Evolutionary conservation across 352 stramenopile genomes (phyloP).

Genomic region (Phytophthora palmivora): DNA sequence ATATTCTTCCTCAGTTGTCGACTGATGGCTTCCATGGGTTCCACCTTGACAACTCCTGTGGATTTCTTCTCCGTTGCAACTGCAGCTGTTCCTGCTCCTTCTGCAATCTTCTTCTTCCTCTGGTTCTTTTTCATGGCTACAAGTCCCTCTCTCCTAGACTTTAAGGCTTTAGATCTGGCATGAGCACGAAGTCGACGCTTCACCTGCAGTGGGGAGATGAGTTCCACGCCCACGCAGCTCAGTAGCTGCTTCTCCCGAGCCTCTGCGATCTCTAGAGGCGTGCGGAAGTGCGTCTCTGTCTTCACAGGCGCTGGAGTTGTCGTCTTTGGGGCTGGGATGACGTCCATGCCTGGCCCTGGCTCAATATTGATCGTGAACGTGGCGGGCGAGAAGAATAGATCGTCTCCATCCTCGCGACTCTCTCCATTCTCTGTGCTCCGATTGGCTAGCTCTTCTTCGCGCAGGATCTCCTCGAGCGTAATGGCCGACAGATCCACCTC

Average conservation of each 20-base stretch:
- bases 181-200: constrained; percentile 78
- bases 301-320: constrained; percentile 16
- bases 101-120: constrained; percentile 62
- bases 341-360: constrained; percentile 76
- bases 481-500: constrained; percentile 72
- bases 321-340: constrained; percentile 30
- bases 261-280: constrained; percentile 79
- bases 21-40: constrained; percentile 91
- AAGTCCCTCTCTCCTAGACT: constrained; percentile 42
- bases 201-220: constrained; percentile 84
- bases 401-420: constrained; percentile 42
- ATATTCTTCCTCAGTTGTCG: constrained; percentile 92
- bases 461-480: constrained; percentile 77
- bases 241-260: constrained; percentile 82
- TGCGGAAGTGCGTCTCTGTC: constrained; percentile 51
- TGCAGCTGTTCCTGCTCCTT: constrained; percentile 26
- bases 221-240: constrained; percentile 82
- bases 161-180: constrained; percentile 62
- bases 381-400: constrained; percentile 78
- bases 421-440: constrained; percentile 34
- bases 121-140: constrained; percentile 47
- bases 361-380: constrained; percentile 72
- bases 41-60: constrained; percentile 87
- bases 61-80: constrained; percentile 56
- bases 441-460: constrained; percentile 66